phyloP scores from a whole-genome alignment of 1,139 yeast species.

The Yamadazyma spencermartinsiae region DNA sequence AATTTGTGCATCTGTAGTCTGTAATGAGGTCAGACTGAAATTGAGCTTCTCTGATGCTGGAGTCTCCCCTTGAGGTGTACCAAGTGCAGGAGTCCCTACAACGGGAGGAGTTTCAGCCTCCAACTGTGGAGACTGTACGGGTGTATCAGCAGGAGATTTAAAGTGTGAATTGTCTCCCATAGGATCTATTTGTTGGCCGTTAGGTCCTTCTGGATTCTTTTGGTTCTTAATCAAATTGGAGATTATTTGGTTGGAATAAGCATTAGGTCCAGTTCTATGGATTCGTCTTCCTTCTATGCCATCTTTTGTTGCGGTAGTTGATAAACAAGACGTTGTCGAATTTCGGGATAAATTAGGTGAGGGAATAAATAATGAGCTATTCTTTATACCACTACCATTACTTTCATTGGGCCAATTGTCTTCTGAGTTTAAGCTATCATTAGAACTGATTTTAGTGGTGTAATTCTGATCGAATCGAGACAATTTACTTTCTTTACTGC shows the following conservation, averaged over 20 bases:
- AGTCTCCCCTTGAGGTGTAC: constrained; percentile 1
- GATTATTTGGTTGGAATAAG: constrained; percentile 35
- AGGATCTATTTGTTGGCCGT: neutral
- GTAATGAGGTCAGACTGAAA: constrained; percentile 24
- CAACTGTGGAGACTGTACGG: neutral
- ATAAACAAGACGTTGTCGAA: constrained; percentile 63
- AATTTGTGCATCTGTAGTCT: constrained; percentile 33
- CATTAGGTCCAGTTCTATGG: constrained; percentile 44
- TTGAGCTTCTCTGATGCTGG: constrained; percentile 5
- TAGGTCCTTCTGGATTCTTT: constrained; percentile 5
- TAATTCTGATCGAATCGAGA: constrained; percentile 15
- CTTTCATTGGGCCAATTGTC: constrained; percentile 14
- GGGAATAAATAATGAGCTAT: constrained; percentile 15
- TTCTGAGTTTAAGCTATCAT: constrained; percentile 24
- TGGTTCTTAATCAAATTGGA: constrained; percentile 28
- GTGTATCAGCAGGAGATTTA: neutral
- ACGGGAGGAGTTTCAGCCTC: constrained; percentile 3
- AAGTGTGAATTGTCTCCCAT: neutral
- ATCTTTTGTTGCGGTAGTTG: constrained; percentile 73
- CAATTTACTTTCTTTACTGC: constrained; percentile 11
- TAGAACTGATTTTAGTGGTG: constrained; percentile 7
- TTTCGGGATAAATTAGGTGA: constrained; percentile 46
- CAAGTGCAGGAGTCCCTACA: neutral
- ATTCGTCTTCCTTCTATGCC: constrained; percentile 66
- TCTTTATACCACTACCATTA: constrained; percentile 26